Conservation (phyloP, 345 rosid species). For the Syzygium aqueum region DNA sequence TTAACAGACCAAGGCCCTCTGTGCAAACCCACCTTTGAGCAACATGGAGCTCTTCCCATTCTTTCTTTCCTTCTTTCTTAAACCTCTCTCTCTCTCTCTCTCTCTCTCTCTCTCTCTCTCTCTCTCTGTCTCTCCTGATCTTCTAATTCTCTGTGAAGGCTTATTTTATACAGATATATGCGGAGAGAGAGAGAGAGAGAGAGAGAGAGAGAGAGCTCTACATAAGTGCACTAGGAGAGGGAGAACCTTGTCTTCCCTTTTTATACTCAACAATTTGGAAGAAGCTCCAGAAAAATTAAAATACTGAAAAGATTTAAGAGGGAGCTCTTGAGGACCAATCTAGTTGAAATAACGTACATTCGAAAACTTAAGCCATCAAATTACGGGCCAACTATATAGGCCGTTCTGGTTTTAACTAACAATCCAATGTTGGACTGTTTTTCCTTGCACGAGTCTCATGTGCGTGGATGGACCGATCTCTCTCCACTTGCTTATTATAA, state of each 20-base stretch:
- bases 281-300: not conserved
- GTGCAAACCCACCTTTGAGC: conserved; percentile 53
- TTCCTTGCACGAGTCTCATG: not conserved
- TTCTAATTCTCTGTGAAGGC: not conserved
- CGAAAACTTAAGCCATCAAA: not conserved
- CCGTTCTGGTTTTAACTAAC: too few species aligned
- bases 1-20: conserved; percentile 57
- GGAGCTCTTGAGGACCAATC: not conserved
- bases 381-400: not conserved
- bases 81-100: not conserved
- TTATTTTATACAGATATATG: too few species aligned
- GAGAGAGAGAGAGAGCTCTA: not conserved
- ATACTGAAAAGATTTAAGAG: not conserved
- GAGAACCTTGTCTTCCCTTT: not conserved
- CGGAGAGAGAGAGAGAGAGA: not conserved
- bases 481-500: not conserved
- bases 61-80: not conserved
- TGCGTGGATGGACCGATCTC: not conserved
- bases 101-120: not conserved
- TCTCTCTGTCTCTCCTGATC: not conserved
- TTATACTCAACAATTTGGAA: not conserved
- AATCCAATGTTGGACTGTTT: not conserved
- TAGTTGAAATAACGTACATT: not conserved
- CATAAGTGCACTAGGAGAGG: not conserved
- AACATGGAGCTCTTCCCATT: conserved; percentile 61